A percentile compares a stretch with the other conserved stretches of the same genome.
Evolutionary conservation across 140 eudicot species (phyloP).

Genomic region (Senecio squalidus): DNA sequence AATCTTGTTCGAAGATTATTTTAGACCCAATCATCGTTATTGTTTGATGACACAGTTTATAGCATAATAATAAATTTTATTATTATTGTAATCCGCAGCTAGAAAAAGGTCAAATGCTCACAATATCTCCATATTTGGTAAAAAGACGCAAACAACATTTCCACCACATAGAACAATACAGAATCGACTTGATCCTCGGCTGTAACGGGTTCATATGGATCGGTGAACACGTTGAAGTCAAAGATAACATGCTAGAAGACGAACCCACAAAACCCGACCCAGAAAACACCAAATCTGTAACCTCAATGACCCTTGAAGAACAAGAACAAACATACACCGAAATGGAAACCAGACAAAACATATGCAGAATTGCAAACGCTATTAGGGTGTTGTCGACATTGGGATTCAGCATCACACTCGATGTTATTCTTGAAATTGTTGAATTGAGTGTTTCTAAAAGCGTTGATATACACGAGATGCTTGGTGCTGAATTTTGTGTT

Average conservation of each 20-base stretch:
- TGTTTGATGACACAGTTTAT: no score
- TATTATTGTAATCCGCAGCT: conserved; percentile 40
- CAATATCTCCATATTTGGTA: conserved; percentile 68
- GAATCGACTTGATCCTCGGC: conserved; percentile 74
- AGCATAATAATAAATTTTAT: not conserved
- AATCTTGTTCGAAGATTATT: not conserved
- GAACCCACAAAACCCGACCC: conserved; percentile 30
- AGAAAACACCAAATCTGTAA: conserved; percentile 19
- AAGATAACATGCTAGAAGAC: conserved; percentile 66
- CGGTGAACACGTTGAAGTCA: conserved; percentile 70
- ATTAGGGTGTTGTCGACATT: conserved; percentile 61
- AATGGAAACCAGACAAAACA: conserved; percentile 54
- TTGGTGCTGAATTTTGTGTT: conserved; percentile 87
- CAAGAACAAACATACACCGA: conserved; percentile 50
- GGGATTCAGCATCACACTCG: conserved; percentile 64
- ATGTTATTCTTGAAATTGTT: conserved; percentile 51
- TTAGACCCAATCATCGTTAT: not conserved
- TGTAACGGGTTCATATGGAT: conserved; percentile 93
- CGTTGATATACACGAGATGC: conserved; percentile 76
- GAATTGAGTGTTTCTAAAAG: conserved; percentile 42
- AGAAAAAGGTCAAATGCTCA: conserved; percentile 76
- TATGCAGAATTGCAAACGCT: conserved; percentile 80
- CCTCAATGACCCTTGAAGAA: conserved; percentile 19
- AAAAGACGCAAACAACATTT: conserved; percentile 84
- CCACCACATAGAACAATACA: conserved; percentile 59